Evolutionary conservation across 129 eudicot species (phyloP), one percentile per base, ranked within the genome.

Genomic region (Sambucus nigra): DNA sequence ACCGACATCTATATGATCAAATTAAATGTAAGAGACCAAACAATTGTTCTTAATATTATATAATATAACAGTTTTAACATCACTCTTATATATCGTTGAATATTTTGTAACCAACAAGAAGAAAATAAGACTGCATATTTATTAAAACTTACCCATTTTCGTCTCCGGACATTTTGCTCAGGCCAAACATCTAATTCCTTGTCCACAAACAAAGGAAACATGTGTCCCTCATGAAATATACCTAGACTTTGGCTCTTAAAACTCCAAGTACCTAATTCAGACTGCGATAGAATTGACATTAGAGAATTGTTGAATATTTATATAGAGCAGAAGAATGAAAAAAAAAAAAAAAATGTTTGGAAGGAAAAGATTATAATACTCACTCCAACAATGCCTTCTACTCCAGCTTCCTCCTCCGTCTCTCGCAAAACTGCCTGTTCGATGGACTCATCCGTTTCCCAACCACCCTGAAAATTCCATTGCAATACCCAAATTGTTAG

Each of bases 401-500:
- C 84, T 7, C 95, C 95, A 10, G 95, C 95, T 73, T 86, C 95
- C 68, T 86, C 95, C 0, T 75, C 35, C 48, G 87, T 81, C 66
- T 86, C 95, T 39, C 95, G 64, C 14, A 27, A 25, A 44, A 86
- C 95, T 1, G 95, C 95, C 0, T 51, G 71, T 65, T 81, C 58
- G 35, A 86, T 78, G 15, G 72, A 46, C 53, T 86, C 95, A 63
- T 86, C 95, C 5, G 61, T 52, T 68, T 86, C 95, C 95, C 95
- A 86, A 28, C 95, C 95, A 46, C 95, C 95, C 93, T 86, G 73
- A 24, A 54, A 52, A 65, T 58, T 66, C 23, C 5, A 35, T 54
- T 35, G 42, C 42, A 35, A 35, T 35, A 35, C 35, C 8, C 42
- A 35, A 7, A 35, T 2, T 59, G 14, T 38, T 4, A 22, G 55